Evolutionary conservation across 2,329 filamentous ascomycete species (phyloP).

Genomic region (Curvularia sp.): DNA sequence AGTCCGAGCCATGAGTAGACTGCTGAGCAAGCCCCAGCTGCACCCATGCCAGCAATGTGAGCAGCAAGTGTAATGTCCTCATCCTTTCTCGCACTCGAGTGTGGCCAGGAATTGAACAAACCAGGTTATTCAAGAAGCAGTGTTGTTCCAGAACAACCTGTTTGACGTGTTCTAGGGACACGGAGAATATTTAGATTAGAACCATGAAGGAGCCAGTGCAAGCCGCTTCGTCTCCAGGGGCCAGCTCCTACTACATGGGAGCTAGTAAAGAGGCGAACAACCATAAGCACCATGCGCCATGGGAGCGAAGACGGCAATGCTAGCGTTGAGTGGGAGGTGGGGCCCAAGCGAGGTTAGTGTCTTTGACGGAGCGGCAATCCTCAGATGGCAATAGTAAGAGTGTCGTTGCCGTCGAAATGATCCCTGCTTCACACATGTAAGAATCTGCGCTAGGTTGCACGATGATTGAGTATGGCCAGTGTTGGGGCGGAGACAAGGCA

Average conservation of each 20-base stretch:
- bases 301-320: constrained; percentile 11
- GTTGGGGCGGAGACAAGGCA: constrained; percentile 9
- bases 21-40: constrained; percentile 26
- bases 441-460: constrained; percentile 14
- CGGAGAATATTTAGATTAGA: constrained; percentile 11
- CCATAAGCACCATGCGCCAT: constrained; percentile 9
- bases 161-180: constrained; percentile 4
- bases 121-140: neutral
- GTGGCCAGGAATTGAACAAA: constrained; percentile 1
- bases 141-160: constrained; percentile 5
- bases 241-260: constrained; percentile 10
- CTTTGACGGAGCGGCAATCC: constrained; percentile 11
- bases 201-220: constrained; percentile 6
- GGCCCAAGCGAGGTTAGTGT: constrained; percentile 8
- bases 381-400: neutral
- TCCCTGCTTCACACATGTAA: constrained; percentile 10
- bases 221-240: constrained; percentile 8
- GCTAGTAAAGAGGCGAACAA: constrained; percentile 10
- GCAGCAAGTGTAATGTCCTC: constrained; percentile 25
- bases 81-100: constrained; percentile 17
- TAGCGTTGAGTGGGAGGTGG: constrained; percentile 10
- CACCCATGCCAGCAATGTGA: constrained; percentile 25
- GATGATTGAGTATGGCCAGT: constrained; percentile 10
- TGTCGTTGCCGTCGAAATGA: constrained; percentile 10
- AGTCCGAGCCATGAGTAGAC: constrained; percentile 13